Percentiles rank a stretch among this genome's conserved stretches.
Conservation (phyloP, 169 alveolate genomes). For the Plasmodium cynomolgi region DNA sequence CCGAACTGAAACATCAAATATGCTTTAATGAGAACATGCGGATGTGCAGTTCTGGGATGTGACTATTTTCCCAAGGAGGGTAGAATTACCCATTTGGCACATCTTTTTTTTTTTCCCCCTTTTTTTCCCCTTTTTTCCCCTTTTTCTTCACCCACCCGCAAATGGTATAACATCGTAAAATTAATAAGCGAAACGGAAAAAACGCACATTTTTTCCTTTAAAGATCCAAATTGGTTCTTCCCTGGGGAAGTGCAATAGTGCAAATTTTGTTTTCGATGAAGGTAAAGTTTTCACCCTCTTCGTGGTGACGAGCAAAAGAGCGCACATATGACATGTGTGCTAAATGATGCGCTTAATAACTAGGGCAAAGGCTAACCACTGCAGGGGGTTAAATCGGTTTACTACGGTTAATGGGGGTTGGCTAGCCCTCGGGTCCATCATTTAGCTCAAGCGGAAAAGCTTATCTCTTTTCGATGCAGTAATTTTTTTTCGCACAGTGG, state of each 20-base stretch:
- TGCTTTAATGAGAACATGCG: background rate
- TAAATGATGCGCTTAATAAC: background rate
- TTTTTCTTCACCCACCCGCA: background rate
- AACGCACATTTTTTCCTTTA: background rate
- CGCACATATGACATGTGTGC: background rate
- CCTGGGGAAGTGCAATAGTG: background rate
- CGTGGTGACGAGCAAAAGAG: background rate
- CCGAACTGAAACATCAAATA: background rate
- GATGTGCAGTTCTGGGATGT: background rate
- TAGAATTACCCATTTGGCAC: background rate
- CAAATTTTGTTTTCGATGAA: background rate
- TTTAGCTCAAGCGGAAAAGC: background rate
- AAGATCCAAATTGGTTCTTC: background rate
- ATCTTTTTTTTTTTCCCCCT: background rate
- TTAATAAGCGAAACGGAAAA: background rate
- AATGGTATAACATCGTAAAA: background rate
- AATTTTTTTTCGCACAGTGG: background rate
- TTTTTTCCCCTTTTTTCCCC: background rate
- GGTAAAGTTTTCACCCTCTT: background rate
- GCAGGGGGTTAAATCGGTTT: background rate
- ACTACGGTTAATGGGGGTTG: background rate
- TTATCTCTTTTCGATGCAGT: background rate
- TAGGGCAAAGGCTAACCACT: background rate
- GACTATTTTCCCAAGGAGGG: background rate
- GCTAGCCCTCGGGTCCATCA: background rate